Evolutionary conservation across 768 basidiomycete genomes (phyloP), one percentile per base, ranked within the genome.

Genomic region (Stropharia rugosoannulata): DNA sequence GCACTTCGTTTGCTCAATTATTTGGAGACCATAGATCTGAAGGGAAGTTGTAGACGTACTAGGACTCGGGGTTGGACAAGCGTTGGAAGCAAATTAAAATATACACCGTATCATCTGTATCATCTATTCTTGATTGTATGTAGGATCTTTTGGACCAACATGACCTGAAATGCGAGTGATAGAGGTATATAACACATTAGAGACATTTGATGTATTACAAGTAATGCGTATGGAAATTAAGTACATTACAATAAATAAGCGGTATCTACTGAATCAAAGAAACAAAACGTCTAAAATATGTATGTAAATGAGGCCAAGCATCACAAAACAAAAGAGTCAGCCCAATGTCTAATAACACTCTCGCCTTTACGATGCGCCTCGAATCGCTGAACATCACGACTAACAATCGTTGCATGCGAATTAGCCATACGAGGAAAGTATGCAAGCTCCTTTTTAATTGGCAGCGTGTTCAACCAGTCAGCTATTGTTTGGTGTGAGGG

Each of bases 331-430:
- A 90, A 85, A 19, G 80, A 74, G 55, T 82, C 78, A 8, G 86
- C 87, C 86, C 88, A 89, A 66, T 91, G 87, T 57, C 80, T 76
- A 35, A 93, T 48, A 3, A 92, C 79, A 36, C 82, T 81, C 64
- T 85, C 83, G 15, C 91, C 91, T 38, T 70, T 65, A 37, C 76
- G 70, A 61, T 91, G 87, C 11, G 68, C 58, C 59, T 79, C 72
- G 65, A 88, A 89, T 32, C 75, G 71, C 64, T 84, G 76, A 52
- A 83, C 67, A 58, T 92, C 89, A 42, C 91, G 75, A 66, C 80
- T 84, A 9, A 93, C 74, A 59, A 94, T 87, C 54, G 82, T 74
- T 4, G 79, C 89, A 70, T 94, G 91, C 25, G 89, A 73, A 62
- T 92, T 92, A 38, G 70, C 64, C 19, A 85, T 76, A 1, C 71